These are phyloP conservation scores for Phytophthora pisi DNA, from an alignment of 352 stramenopile genomes.

Conservation along the genomic window DNA sequence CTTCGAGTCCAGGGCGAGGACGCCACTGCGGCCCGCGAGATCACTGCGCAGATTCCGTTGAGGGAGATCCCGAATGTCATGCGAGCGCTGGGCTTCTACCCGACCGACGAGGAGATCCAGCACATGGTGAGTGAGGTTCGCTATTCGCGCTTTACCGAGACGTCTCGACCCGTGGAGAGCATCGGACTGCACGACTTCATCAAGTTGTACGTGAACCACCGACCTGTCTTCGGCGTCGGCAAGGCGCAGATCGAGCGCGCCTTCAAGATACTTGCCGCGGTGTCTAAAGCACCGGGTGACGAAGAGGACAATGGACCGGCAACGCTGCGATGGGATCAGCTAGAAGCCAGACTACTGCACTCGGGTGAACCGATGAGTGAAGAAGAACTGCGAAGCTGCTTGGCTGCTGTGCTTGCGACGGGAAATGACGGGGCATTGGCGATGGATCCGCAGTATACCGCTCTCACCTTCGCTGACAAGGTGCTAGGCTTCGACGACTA, in stretches of 20 bases:
- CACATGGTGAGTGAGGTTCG: slow-evolving; percentile 90
- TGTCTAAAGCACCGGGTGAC: slow-evolving; percentile 2
- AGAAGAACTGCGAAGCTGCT: slow-evolving; percentile 82
- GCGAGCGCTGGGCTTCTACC: slow-evolving; percentile 93
- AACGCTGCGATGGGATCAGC: slow-evolving; percentile 61
- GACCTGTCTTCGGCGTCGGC: slow-evolving; percentile 85
- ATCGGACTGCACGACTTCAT: slow-evolving; percentile 83
- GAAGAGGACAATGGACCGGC: slow-evolving; percentile 16
- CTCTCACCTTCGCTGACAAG: slow-evolving; percentile 79
- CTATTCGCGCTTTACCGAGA: slow-evolving; percentile 82
- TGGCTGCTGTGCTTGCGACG: slow-evolving; percentile 70
- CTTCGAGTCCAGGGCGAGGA: slow-evolving; percentile 92
- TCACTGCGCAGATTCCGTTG: slow-evolving; percentile 78
- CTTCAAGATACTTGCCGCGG: slow-evolving; percentile 57
- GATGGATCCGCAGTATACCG: slow-evolving; percentile 62
- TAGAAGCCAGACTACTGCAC: slow-evolving; percentile 70
- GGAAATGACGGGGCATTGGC: slow-evolving; percentile 33
- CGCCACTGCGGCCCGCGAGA: slow-evolving; percentile 70
- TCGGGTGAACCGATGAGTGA: slow-evolving; percentile 81
- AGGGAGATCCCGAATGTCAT: slow-evolving; percentile 93
- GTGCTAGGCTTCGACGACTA: slow-evolving; percentile 92
- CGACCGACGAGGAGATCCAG: slow-evolving; percentile 90
- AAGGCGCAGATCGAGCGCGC: slow-evolving; percentile 82
- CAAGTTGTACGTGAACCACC: slow-evolving; percentile 94
- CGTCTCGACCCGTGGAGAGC: slow-evolving; percentile 66